Conservation (phyloP, 805 yeast species). For the Nakazawaea ernobii region DNA sequence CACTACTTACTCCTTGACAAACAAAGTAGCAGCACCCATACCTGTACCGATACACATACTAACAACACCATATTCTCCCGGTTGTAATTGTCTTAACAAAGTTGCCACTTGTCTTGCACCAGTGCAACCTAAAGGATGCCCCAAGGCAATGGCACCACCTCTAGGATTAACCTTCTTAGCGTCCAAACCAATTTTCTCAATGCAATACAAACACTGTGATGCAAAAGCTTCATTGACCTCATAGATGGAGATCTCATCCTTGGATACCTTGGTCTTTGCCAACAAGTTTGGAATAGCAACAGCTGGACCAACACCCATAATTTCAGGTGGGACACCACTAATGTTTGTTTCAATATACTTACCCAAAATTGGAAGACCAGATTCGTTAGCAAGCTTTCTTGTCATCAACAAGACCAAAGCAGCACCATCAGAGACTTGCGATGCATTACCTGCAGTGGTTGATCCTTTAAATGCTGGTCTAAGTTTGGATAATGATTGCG, state of each 20-base stretch:
- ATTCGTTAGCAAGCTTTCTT: constrained; percentile 74
- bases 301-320: constrained; percentile 98
- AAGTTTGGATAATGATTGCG: constrained; percentile 65
- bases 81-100: constrained; percentile 67
- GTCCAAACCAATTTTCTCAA: constrained; percentile 62
- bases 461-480: constrained; percentile 88
- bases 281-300: constrained; percentile 86
- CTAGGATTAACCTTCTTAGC: constrained; percentile 72
- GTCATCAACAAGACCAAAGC: constrained; percentile 83
- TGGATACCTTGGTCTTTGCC: constrained; percentile 38
- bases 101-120: constrained; percentile 90
- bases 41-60: constrained; percentile 99
- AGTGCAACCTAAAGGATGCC: constrained; percentile 89
- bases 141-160: constrained; percentile 96
- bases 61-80: constrained; percentile 83
- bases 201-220: constrained; percentile 81
- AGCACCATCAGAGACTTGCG: constrained; percentile 95
- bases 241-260: constrained; percentile 65
- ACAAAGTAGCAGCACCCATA: constrained; percentile 94
- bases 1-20: constrained; percentile 61
- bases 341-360: constrained; percentile 73
- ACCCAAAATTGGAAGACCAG: constrained; percentile 68
- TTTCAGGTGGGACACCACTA: constrained; percentile 94
- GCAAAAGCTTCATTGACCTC: constrained; percentile 98
- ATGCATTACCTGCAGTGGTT: constrained; percentile 95